phyloP scores from a whole-genome alignment of 345 rosid genomes.

The Aquilaria malaccensis region DNA sequence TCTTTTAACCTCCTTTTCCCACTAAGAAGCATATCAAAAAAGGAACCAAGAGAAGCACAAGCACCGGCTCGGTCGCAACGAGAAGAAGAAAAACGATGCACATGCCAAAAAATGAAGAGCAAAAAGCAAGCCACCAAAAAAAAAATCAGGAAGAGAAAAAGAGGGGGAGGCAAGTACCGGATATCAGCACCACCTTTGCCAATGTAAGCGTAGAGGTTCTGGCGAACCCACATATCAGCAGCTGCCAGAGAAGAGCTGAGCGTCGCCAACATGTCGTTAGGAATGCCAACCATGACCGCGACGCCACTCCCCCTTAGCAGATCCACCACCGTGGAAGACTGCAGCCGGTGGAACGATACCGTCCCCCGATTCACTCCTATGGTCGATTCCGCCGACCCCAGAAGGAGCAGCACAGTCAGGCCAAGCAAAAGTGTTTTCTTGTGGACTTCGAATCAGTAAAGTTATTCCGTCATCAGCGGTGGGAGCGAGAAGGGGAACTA shows the following conservation, averaged over 20 bases:
- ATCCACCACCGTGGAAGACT: constrained; percentile 91
- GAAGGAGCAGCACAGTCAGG: background rate
- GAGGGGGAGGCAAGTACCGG: constrained; percentile 33
- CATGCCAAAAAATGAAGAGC: background rate
- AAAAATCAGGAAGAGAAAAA: background rate
- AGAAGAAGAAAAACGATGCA: background rate
- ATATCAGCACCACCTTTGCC: constrained; percentile 78
- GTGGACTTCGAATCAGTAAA: background rate
- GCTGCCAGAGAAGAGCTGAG: constrained; percentile 45
- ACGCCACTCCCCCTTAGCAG: constrained; percentile 78
- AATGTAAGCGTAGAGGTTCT: constrained; percentile 65
- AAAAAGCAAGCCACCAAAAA: background rate
- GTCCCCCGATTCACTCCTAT: constrained; percentile 98
- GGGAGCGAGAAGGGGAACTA: no score
- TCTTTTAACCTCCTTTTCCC: no score
- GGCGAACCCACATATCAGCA: constrained; percentile 74
- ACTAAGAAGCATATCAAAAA: no score
- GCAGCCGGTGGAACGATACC: constrained; percentile 50
- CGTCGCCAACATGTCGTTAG: constrained; percentile 64
- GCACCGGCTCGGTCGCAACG: no score
- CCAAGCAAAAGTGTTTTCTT: background rate
- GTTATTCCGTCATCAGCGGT: no score
- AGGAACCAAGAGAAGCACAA: no score
- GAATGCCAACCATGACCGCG: constrained; percentile 84
- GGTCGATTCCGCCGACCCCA: constrained; percentile 37